Conservation (phyloP, 2,329 filamentous ascomycete genomes). For the Monilinia aucupariae region DNA sequence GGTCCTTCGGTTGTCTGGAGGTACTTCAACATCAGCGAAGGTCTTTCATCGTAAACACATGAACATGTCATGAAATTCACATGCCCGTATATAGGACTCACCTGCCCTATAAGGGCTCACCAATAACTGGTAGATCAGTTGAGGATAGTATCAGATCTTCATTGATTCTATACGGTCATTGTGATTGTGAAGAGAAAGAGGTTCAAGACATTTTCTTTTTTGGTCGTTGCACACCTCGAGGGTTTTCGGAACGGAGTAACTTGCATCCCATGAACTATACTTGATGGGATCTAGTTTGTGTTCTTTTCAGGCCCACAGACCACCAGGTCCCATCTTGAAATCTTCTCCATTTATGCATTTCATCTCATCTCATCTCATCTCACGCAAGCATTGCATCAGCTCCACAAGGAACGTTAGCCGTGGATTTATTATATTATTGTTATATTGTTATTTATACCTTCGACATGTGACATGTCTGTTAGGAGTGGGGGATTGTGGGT, state of each 20-base stretch:
- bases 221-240: conserved; percentile 6
- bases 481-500: background rate
- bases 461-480: background rate
- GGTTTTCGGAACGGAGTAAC: conserved; percentile 4
- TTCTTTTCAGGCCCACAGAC: too few relatives aligned
- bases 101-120: conserved; percentile 15
- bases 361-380: too few relatives aligned
- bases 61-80: background rate
- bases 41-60: conserved; percentile 6
- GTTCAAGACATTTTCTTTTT: conserved; percentile 9
- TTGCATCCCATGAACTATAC: background rate
- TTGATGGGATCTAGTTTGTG: background rate
- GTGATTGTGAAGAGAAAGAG: background rate
- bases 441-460: background rate
- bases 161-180: background rate
- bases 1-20: conserved; percentile 3
- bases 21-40: conserved; percentile 5
- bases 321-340: background rate
- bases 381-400: conserved; percentile 12
- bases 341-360: background rate
- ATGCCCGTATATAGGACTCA: background rate
- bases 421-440: background rate
- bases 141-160: background rate
- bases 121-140: conserved; percentile 2
- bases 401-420: conserved; percentile 4